Conservation (phyloP, 495 filamentous ascomycete species). For the Xylaria scruposa region DNA sequence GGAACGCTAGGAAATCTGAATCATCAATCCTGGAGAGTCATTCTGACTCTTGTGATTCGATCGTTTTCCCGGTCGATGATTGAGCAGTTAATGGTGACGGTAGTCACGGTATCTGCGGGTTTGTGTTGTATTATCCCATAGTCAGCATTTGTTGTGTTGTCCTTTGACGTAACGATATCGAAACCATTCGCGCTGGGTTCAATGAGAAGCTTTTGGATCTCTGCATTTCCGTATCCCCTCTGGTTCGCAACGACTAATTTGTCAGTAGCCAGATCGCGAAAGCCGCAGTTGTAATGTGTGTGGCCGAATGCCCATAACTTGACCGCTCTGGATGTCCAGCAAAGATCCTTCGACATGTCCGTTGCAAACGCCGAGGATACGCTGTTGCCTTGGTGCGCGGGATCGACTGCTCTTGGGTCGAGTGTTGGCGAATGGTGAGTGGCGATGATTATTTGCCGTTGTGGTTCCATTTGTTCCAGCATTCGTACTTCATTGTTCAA, state of each 20-base stretch:
- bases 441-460: slow-evolving; percentile 6
- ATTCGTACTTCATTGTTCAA: not conserved
- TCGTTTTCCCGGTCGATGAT: too few relatives aligned
- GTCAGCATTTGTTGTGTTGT: not conserved
- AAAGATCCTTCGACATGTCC: not conserved
- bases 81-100: not conserved
- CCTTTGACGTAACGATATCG: not conserved
- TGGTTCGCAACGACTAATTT: slow-evolving; percentile 16
- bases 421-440: slow-evolving; percentile 12
- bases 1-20: too few relatives aligned
- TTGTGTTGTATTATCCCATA: not conserved
- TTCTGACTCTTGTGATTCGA: too few relatives aligned
- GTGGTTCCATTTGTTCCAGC: not conserved
- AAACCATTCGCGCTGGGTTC: slow-evolving; percentile 1
- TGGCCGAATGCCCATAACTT: slow-evolving; percentile 15
- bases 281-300: slow-evolving; percentile 19
- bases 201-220: slow-evolving; percentile 10
- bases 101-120: not conserved
- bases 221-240: slow-evolving; percentile 13
- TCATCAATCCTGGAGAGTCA: too few relatives aligned
- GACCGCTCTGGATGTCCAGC: not conserved
- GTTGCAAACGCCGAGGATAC: slow-evolving; percentile 9
- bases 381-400: not conserved
- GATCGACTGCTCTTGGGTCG: not conserved
- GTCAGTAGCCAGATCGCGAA: not conserved